phyloP scores from a whole-genome alignment of 75 land plant genomes.

The Cupressus sempervirens region DNA sequence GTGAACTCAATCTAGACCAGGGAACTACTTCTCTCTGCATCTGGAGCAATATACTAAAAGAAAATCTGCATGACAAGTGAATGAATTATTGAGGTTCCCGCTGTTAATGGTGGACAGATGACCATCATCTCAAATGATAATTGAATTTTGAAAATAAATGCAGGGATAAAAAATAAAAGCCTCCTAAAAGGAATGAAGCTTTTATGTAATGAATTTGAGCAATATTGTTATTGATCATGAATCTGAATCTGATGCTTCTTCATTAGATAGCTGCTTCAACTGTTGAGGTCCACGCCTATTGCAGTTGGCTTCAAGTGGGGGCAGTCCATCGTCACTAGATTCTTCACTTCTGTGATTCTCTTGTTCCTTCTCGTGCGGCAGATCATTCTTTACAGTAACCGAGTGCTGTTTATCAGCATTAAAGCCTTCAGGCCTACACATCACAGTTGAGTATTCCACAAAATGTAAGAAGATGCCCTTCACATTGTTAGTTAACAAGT shows the following conservation, averaged over 20 bases:
- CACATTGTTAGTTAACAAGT: not conserved
- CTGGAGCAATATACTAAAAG: not conserved
- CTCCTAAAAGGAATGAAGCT: not conserved
- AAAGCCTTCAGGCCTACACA: conserved; percentile 10
- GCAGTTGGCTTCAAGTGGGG: conserved; percentile 60
- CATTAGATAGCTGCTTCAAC: conserved; percentile 22
- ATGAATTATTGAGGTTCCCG: not conserved
- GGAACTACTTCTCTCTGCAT: not conserved
- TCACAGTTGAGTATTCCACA: not conserved
- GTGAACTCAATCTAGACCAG: not conserved
- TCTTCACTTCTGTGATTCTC: conserved; percentile 4
- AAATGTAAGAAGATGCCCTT: not conserved
- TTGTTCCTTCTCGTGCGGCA: not conserved
- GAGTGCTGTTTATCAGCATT: not conserved
- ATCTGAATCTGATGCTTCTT: conserved; percentile 36
- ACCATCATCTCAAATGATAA: not conserved
- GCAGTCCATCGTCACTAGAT: conserved; percentile 47
- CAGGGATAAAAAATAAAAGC: not conserved
- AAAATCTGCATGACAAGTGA: not conserved
- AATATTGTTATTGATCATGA: conserved; percentile 1
- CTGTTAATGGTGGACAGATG: not conserved
- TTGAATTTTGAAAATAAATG: not conserved
- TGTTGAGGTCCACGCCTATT: conserved; percentile 43
- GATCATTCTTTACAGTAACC: not conserved
- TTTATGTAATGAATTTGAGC: not conserved